Evolutionary conservation across 192 early-diverging fungal species (phyloP), one percentile per base, ranked within the genome.

Genomic region (Backusella sp.): DNA sequence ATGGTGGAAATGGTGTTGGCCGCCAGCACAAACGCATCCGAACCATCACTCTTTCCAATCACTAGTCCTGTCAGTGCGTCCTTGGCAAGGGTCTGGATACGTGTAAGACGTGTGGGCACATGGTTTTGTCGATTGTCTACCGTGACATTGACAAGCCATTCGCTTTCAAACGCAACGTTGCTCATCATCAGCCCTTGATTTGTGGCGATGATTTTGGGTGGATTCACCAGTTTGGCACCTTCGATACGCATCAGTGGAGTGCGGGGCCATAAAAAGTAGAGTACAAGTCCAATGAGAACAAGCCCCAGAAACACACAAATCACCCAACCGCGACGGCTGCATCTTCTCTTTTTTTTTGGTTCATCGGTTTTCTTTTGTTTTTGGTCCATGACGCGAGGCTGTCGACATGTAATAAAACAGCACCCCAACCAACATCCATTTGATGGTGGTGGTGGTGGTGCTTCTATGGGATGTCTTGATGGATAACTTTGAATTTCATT

Each of bases 81-180:
- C 35, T 70, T 70, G 28, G 67, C 69, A 0, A 72, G 26, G 4
- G 68, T 70, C 6, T 70, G 41, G 30, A 80, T 32, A 30, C 15
- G n/a, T 0, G 36, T 72, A 4, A 80, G 35, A 15, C 68, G 35
- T 14, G 70, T 80, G 5, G 79, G 79, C 2, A 75, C 32, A 68
- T 72, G 76, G 42, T 80, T 80, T 21, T 28, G 49, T 36, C 79
- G 79, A 46, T 76, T 76, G 35, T 80, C 79, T 11, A 75, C 68
- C 0, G 68, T 62, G n/a, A 80, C 35, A 68, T 71, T 76, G 56
- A 80, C 53, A 23, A 66, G 53, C 79, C 79, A 80, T 46, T 76
- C 34, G 21, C 53, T 72, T 19, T 53, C 37, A 71, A 77, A 77
- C 0, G 41, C 39, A 0, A 72, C 66, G 66, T 77, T 77, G 12